Evolutionary conservation across 2,329 filamentous ascomycete genomes (phyloP).

Genomic region (Massarina eburnea): DNA sequence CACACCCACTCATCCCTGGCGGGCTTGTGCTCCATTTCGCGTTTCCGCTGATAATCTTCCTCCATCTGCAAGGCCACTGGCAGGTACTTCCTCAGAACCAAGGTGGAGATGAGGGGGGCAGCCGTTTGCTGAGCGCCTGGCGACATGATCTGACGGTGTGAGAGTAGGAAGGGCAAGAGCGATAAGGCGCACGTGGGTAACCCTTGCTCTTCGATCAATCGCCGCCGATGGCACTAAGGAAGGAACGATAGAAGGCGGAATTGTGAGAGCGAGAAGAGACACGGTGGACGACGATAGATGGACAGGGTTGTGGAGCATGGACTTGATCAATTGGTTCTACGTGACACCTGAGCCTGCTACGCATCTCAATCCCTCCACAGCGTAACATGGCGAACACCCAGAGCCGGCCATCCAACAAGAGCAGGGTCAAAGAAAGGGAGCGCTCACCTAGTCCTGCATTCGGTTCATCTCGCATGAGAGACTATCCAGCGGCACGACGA

Average conservation of each 20-base stretch:
- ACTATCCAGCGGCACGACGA: constrained; percentile 41
- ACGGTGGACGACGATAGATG: too few species aligned
- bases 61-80: not conserved
- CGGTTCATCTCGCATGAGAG: constrained; percentile 31
- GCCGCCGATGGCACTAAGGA: not conserved
- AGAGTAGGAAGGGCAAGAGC: too few species aligned
- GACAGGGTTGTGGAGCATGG: too few species aligned
- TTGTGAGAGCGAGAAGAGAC: too few species aligned
- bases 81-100: too few species aligned
- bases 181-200: too few species aligned
- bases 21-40: not conserved
- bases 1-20: not conserved
- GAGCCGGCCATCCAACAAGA: not conserved
- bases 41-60: not conserved
- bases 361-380: not conserved
- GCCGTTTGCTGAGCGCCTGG: too few species aligned
- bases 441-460: constrained; percentile 28
- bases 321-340: too few species aligned
- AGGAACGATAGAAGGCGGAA: too few species aligned
- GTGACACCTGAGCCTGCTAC: too few species aligned
- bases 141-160: too few species aligned
- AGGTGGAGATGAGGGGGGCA: too few species aligned
- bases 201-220: not conserved
- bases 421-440: not conserved
- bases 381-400: not conserved